These are phyloP conservation scores for Nakazawaea holstii DNA, from an alignment of 805 yeast genomes.

Conservation along the genomic window DNA sequence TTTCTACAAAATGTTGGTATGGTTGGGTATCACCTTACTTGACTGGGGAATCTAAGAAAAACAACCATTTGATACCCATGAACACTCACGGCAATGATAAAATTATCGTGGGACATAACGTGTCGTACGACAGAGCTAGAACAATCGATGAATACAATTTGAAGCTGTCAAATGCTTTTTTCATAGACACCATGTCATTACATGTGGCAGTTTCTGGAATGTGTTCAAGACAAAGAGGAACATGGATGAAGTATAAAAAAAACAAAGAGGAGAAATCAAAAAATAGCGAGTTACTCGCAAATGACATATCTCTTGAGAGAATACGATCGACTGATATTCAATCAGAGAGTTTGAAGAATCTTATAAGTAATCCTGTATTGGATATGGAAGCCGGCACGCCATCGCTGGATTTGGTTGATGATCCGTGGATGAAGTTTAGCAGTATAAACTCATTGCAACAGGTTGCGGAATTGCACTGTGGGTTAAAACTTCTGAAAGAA, in stretches of 20 bases:
- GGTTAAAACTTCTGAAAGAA: conserved; percentile 58
- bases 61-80: conserved; percentile 73
- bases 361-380: conserved; percentile 23
- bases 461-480: conserved; percentile 77
- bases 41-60: conserved; percentile 42
- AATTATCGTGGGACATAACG: conserved; percentile 83
- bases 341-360: conserved; percentile 20
- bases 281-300: conserved; percentile 14
- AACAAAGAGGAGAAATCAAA: conserved; percentile 17
- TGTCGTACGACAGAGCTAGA: conserved; percentile 86
- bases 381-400: conserved; percentile 25
- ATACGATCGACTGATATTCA: conserved; percentile 16
- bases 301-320: conserved; percentile 13
- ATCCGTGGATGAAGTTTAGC: conserved; percentile 83
- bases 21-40: conserved; percentile 91
- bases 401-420: conserved; percentile 35
- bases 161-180: conserved; percentile 65
- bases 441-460: conserved; percentile 75
- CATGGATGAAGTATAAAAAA: conserved; percentile 60
- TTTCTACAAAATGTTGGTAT: conserved; percentile 78
- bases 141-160: conserved; percentile 78
- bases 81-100: conserved; percentile 43
- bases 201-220: conserved; percentile 90
- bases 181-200: conserved; percentile 84
- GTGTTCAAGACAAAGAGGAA: conserved; percentile 85